Conservation (phyloP, 371 early-diverging fungal species). For the Saksenaea oblongispora region DNA sequence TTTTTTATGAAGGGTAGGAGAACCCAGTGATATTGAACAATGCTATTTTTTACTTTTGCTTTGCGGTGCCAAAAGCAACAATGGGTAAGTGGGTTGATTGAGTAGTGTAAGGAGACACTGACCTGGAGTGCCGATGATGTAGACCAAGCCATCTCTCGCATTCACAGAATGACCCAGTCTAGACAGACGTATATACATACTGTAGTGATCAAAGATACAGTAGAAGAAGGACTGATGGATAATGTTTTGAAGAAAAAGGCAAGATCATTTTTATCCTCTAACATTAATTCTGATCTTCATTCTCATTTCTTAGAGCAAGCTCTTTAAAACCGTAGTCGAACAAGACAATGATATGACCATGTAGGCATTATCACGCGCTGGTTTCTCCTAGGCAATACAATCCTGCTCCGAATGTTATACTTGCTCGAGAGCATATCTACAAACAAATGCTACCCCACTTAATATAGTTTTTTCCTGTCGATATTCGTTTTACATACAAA, state of each 20-base stretch:
- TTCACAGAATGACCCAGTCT: constrained; percentile 46
- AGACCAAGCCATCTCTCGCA: constrained; percentile 47
- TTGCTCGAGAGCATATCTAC: too few species aligned
- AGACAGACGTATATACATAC: constrained; percentile 46
- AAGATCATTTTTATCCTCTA: neutral
- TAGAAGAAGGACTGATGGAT: constrained; percentile 46
- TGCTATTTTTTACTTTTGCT: neutral
- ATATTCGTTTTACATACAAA: too few species aligned
- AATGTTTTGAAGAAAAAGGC: constrained; percentile 41
- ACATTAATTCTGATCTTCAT: neutral
- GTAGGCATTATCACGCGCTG: neutral
- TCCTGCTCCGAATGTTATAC: neutral
- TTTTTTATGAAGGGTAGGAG: neutral
- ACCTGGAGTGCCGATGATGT: neutral
- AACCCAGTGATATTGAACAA: neutral
- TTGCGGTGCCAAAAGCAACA: constrained; percentile 21
- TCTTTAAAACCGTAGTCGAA: constrained; percentile 6
- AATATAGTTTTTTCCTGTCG: too few species aligned
- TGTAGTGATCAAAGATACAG: constrained; percentile 41
- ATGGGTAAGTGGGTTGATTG: constrained; percentile 28
- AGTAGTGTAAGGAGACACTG: neutral
- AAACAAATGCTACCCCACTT: too few species aligned
- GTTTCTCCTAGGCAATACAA: neutral
- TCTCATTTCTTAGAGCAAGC: neutral
- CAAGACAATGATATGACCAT: neutral